A percentile compares a stretch with the other conserved stretches of the same genome.
Evolutionary conservation across 1,139 yeast species (phyloP).

Genomic region (Lodderomyces parapsilosis): DNA sequence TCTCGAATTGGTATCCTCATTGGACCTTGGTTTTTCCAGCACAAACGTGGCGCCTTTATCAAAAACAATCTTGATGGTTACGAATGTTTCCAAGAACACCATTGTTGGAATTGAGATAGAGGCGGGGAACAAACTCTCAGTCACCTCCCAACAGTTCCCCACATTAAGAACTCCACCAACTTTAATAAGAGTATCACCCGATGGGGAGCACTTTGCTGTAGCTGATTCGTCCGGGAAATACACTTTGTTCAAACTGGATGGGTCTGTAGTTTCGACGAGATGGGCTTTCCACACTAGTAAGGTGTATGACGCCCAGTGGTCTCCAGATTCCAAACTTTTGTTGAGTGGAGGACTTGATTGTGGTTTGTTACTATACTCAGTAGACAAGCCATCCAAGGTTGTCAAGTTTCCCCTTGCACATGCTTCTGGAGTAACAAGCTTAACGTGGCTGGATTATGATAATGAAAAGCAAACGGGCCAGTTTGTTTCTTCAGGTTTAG

Average conservation of each 20-base stretch:
- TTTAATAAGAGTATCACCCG: constrained; percentile 66
- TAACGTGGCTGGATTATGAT: constrained; percentile 58
- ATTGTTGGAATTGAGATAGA: constrained; percentile 27
- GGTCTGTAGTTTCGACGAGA: constrained; percentile 70
- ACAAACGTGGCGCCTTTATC: constrained; percentile 33
- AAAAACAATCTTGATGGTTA: constrained; percentile 40
- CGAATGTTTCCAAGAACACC: constrained; percentile 45
- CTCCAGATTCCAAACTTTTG: constrained; percentile 65
- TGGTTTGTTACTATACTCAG: constrained; percentile 75
- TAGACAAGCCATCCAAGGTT: constrained; percentile 73
- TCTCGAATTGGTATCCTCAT: constrained; percentile 21
- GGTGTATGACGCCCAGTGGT: constrained; percentile 78
- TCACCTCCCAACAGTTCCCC: constrained; percentile 28
- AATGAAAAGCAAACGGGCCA: constrained; percentile 30
- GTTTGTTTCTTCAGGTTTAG: constrained; percentile 74
- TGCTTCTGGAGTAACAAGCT: constrained; percentile 78
- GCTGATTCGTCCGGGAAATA: constrained; percentile 90
- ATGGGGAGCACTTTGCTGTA: constrained; percentile 68
- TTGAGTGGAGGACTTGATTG: constrained; percentile 86
- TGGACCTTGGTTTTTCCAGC: constrained; percentile 35
- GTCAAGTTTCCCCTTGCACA: constrained; percentile 78
- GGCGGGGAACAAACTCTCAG: constrained; percentile 15
- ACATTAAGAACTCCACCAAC: constrained; percentile 64
- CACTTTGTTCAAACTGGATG: constrained; percentile 59
- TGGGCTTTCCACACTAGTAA: constrained; percentile 95